Evolutionary conservation across 371 early-diverging fungal species (phyloP).

Genomic region (Mucor velutinosus): DNA sequence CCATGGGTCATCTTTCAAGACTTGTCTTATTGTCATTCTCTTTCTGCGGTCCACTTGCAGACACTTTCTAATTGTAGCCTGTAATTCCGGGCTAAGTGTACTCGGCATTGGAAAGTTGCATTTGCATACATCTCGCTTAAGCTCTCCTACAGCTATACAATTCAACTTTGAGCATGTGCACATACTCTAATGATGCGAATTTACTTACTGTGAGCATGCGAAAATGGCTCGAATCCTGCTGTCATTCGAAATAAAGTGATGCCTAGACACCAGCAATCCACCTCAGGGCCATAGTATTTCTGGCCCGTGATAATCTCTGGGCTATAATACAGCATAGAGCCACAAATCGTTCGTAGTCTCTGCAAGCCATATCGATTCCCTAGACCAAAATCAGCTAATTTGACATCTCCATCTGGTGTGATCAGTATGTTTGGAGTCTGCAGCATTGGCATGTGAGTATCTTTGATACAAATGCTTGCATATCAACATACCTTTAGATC

Average conservation of each 20-base stretch:
- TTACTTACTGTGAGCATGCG: slow-evolving; percentile 51
- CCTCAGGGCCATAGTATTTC: slow-evolving; percentile 66
- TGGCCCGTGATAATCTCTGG: slow-evolving; percentile 71
- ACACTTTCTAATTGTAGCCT: slow-evolving; percentile 57
- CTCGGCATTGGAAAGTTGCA: slow-evolving; percentile 60
- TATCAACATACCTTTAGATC: slow-evolving; percentile 69
- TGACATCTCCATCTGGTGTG: slow-evolving; percentile 54
- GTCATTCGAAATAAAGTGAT: slow-evolving; percentile 92
- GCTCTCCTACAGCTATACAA: slow-evolving; percentile 55
- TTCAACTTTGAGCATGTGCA: background rate
- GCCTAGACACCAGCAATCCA: slow-evolving; percentile 82
- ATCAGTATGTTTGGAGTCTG: slow-evolving; percentile 62
- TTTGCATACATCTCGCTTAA: slow-evolving; percentile 68
- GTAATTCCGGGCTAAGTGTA: slow-evolving; percentile 44
- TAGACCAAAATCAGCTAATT: slow-evolving; percentile 83
- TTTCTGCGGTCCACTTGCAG: slow-evolving; percentile 52
- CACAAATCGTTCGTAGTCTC: slow-evolving; percentile 78
- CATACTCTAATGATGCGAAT: background rate
- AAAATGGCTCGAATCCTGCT: slow-evolving; percentile 90
- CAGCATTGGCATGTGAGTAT: background rate
- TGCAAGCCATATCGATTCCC: slow-evolving; percentile 73
- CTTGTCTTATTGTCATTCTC: slow-evolving; percentile 47
- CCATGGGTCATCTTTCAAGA: slow-evolving; percentile 60
- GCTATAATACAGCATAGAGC: slow-evolving; percentile 58
- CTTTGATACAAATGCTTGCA: slow-evolving; percentile 11